phyloP scores from a whole-genome alignment of 2,329 filamentous ascomycete genomes.

The Alternaria metachromatica region DNA sequence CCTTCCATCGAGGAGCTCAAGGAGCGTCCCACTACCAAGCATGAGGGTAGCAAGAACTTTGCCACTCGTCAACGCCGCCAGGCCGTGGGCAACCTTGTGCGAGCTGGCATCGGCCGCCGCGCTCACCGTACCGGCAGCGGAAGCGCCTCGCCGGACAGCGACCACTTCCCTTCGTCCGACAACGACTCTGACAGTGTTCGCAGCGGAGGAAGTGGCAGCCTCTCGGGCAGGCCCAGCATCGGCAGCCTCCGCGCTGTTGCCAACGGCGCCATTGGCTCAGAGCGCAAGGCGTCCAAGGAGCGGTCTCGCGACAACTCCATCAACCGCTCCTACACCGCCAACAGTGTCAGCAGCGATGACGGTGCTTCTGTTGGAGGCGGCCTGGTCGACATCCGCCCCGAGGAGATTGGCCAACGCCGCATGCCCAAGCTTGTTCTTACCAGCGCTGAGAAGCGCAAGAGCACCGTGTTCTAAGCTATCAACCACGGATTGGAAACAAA shows the following conservation, averaged over 20 bases:
- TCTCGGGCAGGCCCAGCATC: constrained; percentile 76
- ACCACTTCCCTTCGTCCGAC: constrained; percentile 76
- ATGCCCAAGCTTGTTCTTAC: constrained; percentile 87
- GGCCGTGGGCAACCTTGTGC: constrained; percentile 89
- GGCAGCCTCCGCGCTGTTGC: constrained; percentile 78
- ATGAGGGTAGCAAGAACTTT: constrained; percentile 98
- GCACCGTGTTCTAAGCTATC: constrained; percentile 61
- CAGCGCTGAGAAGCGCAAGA: constrained; percentile 89
- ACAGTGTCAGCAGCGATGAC: constrained; percentile 71
- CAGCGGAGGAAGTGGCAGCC: constrained; percentile 77
- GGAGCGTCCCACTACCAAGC: constrained; percentile 86
- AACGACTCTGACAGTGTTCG: constrained; percentile 59
- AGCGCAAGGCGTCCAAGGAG: constrained; percentile 68
- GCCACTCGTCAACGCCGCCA: constrained; percentile 88
- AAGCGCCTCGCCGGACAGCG: constrained; percentile 88
- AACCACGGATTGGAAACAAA: constrained; percentile 18
- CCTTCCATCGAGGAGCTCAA: constrained; percentile 90
- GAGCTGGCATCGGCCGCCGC: constrained; percentile 85
- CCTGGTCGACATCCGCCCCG: constrained; percentile 56
- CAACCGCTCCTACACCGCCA: constrained; percentile 60
- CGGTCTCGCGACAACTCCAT: constrained; percentile 44
- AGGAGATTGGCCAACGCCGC: constrained; percentile 69
- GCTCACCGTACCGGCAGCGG: constrained; percentile 71
- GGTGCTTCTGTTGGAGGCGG: constrained; percentile 63
- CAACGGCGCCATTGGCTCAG: constrained; percentile 86